Evolutionary conservation across 2,329 filamentous ascomycete species (phyloP), one percentile per base, ranked within the genome.

Genomic region (Colletotrichum sp.): DNA sequence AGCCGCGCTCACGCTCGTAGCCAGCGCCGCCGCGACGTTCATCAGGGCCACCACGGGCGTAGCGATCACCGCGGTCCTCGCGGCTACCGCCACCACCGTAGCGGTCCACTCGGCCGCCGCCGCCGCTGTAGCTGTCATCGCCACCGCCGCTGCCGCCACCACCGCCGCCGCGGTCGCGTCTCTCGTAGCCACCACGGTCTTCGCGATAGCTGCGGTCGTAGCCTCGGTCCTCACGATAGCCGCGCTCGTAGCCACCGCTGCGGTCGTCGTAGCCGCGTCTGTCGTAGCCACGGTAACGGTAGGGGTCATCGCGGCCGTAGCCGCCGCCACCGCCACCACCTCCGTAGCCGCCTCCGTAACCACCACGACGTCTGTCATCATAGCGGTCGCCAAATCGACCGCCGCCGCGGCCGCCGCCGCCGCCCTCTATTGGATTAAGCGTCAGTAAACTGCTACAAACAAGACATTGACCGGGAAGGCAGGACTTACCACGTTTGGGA

Each of bases 401-500:
- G 28, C 84, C 87, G 77, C 89, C 88, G 63, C 88, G 86, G 38
- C 87, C 73, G 28, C 84, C 87, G 77, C 89, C 89, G 64, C 88
- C 86, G 76, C 87, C 84, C 84, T 81, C 80, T 78, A 67, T 61
- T 34, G 10, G 28, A 56, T 14, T n/a, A 14, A 16, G 55, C 18
- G 55, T 71, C 16, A 75, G 73, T 16, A 62, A 16, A 14, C 26
- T 16, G 24, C 36, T 38, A 24, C 14, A 21, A 30, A 69, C 56
- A 55, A 7, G 16, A 62, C 48, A 58, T 56, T 62, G 43, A 21
- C 18, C 21, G 38, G 34, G 4, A 64, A 36, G 9, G 6, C 7
- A 88, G 7, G 9, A 88, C 94, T 89, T 88, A 97, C 96, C 96
- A 90, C 97, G 92, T 93, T 99, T 99, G 78, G 97, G 97, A 77